Evolutionary conservation across 2,329 filamentous ascomycete genomes (phyloP), one percentile per base, ranked within the genome.

Genomic region (Colletotrichum sidae): DNA sequence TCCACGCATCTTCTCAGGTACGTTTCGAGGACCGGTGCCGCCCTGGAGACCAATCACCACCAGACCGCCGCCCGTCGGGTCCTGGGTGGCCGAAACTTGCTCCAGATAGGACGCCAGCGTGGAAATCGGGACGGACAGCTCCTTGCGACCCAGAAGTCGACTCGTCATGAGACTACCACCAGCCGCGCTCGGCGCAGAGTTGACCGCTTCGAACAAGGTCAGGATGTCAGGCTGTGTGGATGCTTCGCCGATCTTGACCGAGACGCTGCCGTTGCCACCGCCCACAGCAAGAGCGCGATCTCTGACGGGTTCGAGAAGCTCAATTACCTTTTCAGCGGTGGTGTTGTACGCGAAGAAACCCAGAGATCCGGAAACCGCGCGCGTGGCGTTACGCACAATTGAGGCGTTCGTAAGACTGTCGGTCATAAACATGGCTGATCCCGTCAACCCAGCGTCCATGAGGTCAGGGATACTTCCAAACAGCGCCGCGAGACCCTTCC

Each of bases 1-100:
- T n/a, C 56, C 56, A 4, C 50, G 61, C 61, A 60, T 60, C 39
- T 60, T 51, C 9, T 65, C 44, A 13, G 61, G 50, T 10, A 55
- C 56, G 1, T 17, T 60, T 12, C 56, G 61, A 13, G 60, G 62
- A 5, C 68, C 63, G 13, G 45, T 37, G 1, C 63, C 68, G 3
- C 67, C 63, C 15, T 68, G 64, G 8, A 67, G 66, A 5, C 67
- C 68, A 45, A 69, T 64, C 7, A 67, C 60, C 55, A 51, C 55
- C 38, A 68, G 54, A 2, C 25, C 17, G 13, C 38, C 52, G 13
- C 50, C 33, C 6, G 39, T 55, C 6, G 61, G 44, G 34, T 51
- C 15, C 17, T 61, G 46, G 1, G 63, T 9, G 3, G 34, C 17
- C 3, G 57, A 46, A 1, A 60, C 13, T 8, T 13, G 49, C 59